These are phyloP conservation scores for Clitopilus passeckerianus DNA, from an alignment of 768 basidiomycete genomes.

Conservation along the genomic window DNA sequence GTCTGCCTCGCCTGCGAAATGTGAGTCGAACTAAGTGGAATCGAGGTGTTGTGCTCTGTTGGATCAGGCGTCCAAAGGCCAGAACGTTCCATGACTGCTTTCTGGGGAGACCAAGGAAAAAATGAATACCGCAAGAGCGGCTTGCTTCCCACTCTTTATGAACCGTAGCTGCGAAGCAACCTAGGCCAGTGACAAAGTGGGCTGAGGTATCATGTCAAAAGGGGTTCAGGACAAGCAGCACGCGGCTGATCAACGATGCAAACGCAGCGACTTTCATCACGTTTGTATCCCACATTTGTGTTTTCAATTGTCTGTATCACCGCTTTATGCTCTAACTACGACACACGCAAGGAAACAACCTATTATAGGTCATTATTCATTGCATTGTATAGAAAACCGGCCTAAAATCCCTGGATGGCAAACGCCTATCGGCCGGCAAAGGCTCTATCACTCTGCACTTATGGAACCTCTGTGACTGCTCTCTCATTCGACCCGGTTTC, in stretches of 20 bases:
- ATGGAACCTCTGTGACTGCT: constrained; percentile 43
- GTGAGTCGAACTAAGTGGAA: constrained; percentile 48
- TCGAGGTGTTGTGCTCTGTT: constrained; percentile 10
- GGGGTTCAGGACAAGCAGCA: background rate
- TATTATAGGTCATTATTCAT: too few species aligned
- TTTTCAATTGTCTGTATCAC: too few species aligned
- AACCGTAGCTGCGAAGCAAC: background rate
- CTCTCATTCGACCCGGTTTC: constrained; percentile 89
- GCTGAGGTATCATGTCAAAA: background rate
- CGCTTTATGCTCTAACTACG: background rate
- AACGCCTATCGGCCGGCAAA: background rate
- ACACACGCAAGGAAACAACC: background rate
- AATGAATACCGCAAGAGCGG: background rate
- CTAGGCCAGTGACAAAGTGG: background rate
- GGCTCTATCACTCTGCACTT: background rate
- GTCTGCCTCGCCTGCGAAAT: constrained; percentile 59
- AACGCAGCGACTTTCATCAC: background rate
- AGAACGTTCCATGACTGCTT: background rate
- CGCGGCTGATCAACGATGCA: background rate
- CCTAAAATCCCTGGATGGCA: background rate
- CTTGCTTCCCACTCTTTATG: background rate
- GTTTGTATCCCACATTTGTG: background rate
- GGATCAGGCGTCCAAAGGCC: background rate
- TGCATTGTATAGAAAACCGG: background rate
- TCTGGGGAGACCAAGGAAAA: background rate